A percentile compares a stretch with the other conserved stretches of the same genome.
Evolutionary conservation across 169 alveolate genomes (phyloP).

Genomic region (Plasmodium blacklocki): DNA sequence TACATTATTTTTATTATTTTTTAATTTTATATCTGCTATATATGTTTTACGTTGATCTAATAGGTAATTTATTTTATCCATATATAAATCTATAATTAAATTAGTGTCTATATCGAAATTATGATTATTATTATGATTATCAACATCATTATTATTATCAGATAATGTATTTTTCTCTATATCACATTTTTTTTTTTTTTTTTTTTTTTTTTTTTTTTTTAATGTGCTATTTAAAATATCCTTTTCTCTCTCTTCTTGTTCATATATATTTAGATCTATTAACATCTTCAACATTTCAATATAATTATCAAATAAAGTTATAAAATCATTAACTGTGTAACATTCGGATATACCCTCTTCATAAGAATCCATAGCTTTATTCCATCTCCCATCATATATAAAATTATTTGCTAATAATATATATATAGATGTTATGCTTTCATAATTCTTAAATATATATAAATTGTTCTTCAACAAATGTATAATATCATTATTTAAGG

Average conservation of each 20-base stretch:
- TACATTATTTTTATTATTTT: conserved; percentile 57
- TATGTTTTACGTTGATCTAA: conserved; percentile 37
- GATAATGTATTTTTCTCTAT: background rate
- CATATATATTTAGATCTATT: conserved; percentile 38
- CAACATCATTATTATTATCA: background rate
- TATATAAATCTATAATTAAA: conserved; percentile 42
- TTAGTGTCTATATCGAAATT: background rate
- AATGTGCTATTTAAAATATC: background rate
- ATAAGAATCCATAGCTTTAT: conserved; percentile 72
- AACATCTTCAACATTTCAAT: conserved; percentile 55
- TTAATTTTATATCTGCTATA: conserved; percentile 70
- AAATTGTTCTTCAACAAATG: conserved; percentile 40
- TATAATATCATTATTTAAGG: conserved; percentile 47
- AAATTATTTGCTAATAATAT: conserved; percentile 59
- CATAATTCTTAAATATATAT: conserved; percentile 46
- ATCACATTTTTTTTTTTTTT: background rate
- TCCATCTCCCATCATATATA: conserved; percentile 75
- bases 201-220: background rate
- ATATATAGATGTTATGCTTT: conserved; percentile 53
- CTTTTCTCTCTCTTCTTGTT: background rate
- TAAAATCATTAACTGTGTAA: conserved; percentile 60
- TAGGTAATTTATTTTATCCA: conserved; percentile 67
- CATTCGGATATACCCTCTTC: conserved; percentile 71
- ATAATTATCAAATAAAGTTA: conserved; percentile 46
- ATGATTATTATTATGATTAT: background rate